Percentiles rank a stretch among this genome's conserved stretches.
Evolutionary conservation across 2,329 filamentous ascomycete genomes (phyloP).

Genomic region (Emmonsiellopsis sp.): DNA sequence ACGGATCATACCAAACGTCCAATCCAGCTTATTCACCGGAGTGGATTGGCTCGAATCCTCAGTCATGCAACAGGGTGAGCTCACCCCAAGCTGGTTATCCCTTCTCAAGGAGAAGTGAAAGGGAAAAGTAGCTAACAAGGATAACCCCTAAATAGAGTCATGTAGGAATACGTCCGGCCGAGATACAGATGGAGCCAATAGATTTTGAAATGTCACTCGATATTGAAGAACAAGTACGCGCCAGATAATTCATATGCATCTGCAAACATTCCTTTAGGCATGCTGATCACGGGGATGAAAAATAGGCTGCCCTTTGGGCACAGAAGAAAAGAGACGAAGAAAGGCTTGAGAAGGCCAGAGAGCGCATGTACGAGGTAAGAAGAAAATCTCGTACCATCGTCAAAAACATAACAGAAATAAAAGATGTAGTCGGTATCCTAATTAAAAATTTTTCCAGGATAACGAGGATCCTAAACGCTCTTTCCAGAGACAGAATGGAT

Average conservation of each 20-base stretch:
- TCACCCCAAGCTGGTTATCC: too few relatives aligned
- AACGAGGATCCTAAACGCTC: neutral
- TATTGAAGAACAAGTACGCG: constrained; percentile 9
- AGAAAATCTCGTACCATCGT: neutral
- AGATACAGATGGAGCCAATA: constrained; percentile 5
- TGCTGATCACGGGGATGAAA: neutral
- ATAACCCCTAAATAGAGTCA: neutral
- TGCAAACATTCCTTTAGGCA: too few relatives aligned
- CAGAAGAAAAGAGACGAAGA: neutral
- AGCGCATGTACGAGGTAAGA: neutral
- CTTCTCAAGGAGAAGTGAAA: too few relatives aligned
- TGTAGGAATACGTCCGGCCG: neutral
- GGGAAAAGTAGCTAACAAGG: neutral
- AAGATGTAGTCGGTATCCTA: neutral
- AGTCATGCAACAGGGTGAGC: too few relatives aligned
- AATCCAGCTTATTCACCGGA: too few relatives aligned
- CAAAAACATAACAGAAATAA: too few relatives aligned
- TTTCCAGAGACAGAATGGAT: neutral
- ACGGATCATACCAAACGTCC: too few relatives aligned
- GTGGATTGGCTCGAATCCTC: too few relatives aligned
- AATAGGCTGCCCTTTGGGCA: neutral
- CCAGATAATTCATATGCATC: neutral
- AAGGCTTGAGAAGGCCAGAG: neutral
- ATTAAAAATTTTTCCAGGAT: neutral
- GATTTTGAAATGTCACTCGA: constrained; percentile 12